Percentiles rank a stretch among this genome's conserved stretches.
Conservation (phyloP, 345 rosid species). For the Boechera divaricarpa region DNA sequence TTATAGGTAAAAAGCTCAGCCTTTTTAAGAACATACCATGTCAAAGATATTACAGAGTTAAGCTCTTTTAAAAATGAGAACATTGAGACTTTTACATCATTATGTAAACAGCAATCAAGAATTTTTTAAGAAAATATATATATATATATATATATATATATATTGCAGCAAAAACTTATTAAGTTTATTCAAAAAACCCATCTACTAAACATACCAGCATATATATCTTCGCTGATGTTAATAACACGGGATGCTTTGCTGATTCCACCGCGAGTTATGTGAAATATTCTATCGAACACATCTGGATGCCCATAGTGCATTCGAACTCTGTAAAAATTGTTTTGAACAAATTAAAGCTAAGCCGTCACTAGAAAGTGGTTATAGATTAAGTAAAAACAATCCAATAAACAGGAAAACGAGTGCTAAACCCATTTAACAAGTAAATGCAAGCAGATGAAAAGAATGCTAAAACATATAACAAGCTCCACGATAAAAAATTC, state of each 20-base stretch:
- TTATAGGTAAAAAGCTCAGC: conserved; percentile 24
- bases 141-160: background rate
- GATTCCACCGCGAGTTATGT: conserved; percentile 96
- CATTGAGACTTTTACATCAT: conserved; percentile 12
- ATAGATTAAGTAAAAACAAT: conserved; percentile 7
- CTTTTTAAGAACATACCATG: conserved; percentile 8
- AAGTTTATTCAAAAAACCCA: background rate
- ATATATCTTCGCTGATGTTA: conserved; percentile 98
- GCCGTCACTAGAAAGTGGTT: conserved; percentile 14
- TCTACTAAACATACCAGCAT: conserved; percentile 65
- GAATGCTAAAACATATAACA: conserved; percentile 16
- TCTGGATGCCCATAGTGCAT: conserved; percentile 99
- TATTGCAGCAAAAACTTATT: background rate
- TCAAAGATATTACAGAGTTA: background rate
- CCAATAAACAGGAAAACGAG: background rate
- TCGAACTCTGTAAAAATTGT: conserved; percentile 76
- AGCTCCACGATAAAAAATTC: conserved; percentile 1
- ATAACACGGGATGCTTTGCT: conserved; percentile 98
- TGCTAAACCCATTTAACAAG: background rate
- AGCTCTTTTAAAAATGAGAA: conserved; percentile 2
- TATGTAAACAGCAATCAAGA: conserved; percentile 1
- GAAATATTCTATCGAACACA: conserved; percentile 95
- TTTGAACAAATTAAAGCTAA: conserved; percentile 36
- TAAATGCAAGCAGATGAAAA: conserved; percentile 4
- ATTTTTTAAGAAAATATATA: background rate